Evolutionary conservation across 805 yeast species (phyloP), one percentile per base, ranked within the genome.

Genomic region (Candida nonsorbophila): DNA sequence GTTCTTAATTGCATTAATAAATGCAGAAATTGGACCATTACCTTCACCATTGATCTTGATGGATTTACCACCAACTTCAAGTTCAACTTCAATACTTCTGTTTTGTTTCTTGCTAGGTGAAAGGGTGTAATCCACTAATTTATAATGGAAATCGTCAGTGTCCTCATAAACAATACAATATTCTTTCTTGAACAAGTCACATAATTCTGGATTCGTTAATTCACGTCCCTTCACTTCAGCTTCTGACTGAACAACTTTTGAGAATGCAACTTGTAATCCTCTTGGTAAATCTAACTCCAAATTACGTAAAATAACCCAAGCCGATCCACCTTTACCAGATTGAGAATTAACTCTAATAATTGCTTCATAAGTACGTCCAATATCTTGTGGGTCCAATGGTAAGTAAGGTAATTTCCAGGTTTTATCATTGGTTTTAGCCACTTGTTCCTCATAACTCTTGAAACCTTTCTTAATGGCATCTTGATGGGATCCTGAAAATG

Each of bases 281-380:
- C 90, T 74, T 23, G 94, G 94, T 43, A 84, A 69, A 51, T 84
- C 94, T 34, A 84, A 71, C 46, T 80, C 90, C 54, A 84, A 68
- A 41, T 74, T 72, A 41, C 84, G 70, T 49, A 84, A 66, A 48
- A 84, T 80, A 41, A 84, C 79, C 92, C 94, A 84, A 5, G 94
- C 84, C 7, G 90, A 82, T 42, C 94, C 94, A 47, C 94, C 94
- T 59, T 84, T 84, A 38, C 94, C 94, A 15, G 84, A 74, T 59
- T 84, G 94, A 8, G 92, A 83, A 58, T 84, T 84, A 53, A 84
- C 92, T 50, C 94, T 75, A 44, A 84, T 84, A 32, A 84, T 83
- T n/a, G 94, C 92, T 58, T 84, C 94, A 60, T 84, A 84, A n/a
- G 81, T 81, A 54, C 92, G 74, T 29, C 94, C 94, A 45, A 84